Evolutionary conservation across 2,329 filamentous ascomycete species (phyloP).

Genomic region (Aspergillus transmontanensis): DNA sequence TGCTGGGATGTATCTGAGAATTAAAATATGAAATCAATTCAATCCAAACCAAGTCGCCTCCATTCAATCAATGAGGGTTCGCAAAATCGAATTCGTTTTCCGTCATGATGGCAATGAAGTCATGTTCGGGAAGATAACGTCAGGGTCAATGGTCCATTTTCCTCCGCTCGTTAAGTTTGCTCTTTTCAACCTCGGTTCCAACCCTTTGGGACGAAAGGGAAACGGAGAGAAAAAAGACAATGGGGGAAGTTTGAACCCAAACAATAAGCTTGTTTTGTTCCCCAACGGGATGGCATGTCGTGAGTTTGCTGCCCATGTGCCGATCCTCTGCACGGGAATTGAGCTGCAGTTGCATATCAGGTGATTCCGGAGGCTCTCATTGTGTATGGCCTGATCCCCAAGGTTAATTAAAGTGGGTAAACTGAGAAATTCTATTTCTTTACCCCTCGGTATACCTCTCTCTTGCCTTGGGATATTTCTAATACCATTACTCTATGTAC

Average conservation of each 20-base stretch:
- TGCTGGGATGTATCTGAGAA: background rate
- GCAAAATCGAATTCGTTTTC: background rate
- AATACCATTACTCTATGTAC: slow-evolving; percentile 7
- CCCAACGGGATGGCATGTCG: background rate
- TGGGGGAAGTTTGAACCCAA: background rate
- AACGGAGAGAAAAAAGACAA: background rate
- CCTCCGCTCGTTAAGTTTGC: background rate
- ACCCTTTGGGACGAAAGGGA: background rate
- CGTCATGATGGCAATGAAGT: background rate
- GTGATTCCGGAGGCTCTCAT: background rate
- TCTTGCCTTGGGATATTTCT: background rate
- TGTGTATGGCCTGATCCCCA: background rate
- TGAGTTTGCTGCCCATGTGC: background rate
- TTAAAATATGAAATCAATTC: no score
- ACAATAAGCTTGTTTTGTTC: background rate
- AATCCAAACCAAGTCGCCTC: background rate
- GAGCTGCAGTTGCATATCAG: slow-evolving; percentile 5
- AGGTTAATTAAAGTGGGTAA: slow-evolving; percentile 6
- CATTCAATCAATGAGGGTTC: background rate
- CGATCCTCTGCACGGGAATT: slow-evolving; percentile 7
- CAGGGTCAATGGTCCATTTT: background rate
- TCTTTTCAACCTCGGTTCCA: background rate
- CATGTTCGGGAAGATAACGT: background rate
- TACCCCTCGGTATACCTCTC: background rate
- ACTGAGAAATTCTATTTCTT: background rate